These are phyloP conservation scores for Puccinia horiana DNA, from an alignment of 1,284 basidiomycete species.

Conservation along the genomic window DNA sequence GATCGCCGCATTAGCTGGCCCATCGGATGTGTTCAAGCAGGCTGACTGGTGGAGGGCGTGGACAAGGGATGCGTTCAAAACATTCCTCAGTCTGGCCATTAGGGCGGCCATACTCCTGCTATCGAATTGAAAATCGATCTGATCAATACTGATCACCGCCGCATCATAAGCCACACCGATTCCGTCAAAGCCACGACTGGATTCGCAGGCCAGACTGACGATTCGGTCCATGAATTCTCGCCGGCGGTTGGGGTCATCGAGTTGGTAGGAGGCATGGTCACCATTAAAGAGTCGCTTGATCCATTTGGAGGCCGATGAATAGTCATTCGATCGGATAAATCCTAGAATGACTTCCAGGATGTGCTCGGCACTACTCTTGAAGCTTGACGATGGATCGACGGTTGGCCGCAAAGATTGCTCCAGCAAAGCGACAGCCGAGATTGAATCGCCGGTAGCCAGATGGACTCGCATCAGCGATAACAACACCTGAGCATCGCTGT, in stretches of 20 bases:
- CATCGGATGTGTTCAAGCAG: neutral
- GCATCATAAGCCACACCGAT: constrained; percentile 44
- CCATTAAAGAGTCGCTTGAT: constrained; percentile 43
- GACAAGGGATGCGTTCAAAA: constrained; percentile 30
- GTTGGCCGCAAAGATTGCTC: constrained; percentile 26
- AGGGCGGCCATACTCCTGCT: constrained; percentile 15
- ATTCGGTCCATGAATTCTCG: constrained; percentile 40
- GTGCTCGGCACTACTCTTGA: constrained; percentile 27
- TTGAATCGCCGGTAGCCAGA: constrained; percentile 32
- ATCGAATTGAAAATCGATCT: constrained; percentile 39
- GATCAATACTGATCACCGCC: constrained; percentile 40
- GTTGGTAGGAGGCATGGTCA: constrained; percentile 42
- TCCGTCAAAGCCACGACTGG: constrained; percentile 24
- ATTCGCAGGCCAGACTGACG: constrained; percentile 29
- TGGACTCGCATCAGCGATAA: constrained; percentile 39
- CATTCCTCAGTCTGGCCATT: constrained; percentile 36
- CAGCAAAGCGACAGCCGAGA: constrained; percentile 40
- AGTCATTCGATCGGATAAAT: constrained; percentile 40
- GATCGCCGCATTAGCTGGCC: neutral
- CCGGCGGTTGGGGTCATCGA: constrained; percentile 31
- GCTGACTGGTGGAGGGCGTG: constrained; percentile 36
- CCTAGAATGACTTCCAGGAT: constrained; percentile 45
- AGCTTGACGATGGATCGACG: neutral
- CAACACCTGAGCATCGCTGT: constrained; percentile 28
- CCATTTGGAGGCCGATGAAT: constrained; percentile 42